A percentile compares a stretch with the other conserved stretches of the same genome.
Conservation (phyloP, 768 basidiomycete genomes). For the Tremella mesenterica region DNA sequence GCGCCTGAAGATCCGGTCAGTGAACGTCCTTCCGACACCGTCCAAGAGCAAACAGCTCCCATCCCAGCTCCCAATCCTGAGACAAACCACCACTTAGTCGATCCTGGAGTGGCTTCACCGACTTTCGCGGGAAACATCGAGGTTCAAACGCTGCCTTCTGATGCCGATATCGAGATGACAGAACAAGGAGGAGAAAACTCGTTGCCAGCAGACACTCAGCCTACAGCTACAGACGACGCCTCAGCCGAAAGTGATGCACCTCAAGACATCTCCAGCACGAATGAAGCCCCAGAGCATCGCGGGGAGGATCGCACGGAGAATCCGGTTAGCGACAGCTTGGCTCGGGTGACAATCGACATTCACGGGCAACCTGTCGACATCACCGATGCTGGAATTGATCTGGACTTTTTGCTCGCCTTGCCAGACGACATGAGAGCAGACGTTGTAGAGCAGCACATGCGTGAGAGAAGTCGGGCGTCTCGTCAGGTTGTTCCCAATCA, state of each 20-base stretch:
- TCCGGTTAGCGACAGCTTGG: conserved; percentile 4
- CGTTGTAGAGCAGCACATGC: conserved; percentile 91
- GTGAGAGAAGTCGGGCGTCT: conserved; percentile 59
- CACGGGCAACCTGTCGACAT: conserved; percentile 92
- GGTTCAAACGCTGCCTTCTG: not conserved
- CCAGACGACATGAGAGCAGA: conserved; percentile 99
- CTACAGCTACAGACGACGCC: not conserved
- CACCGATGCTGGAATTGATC: conserved; percentile 96
- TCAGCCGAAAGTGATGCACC: conserved; percentile 12
- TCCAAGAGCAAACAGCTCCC: conserved; percentile 16
- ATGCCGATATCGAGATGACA: conserved; percentile 7
- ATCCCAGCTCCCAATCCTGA: not conserved
- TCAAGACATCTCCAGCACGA: too few relatives aligned
- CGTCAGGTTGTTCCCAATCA: conserved; percentile 51
- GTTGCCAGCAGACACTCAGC: not conserved
- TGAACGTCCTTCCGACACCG: conserved; percentile 8
- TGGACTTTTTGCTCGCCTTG: conserved; percentile 91
- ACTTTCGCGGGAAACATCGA: conserved; percentile 9
- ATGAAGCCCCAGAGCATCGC: conserved; percentile 45
- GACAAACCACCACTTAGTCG: too few relatives aligned
- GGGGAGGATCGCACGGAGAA: conserved; percentile 26
- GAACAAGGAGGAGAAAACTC: too few relatives aligned
- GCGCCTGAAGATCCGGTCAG: not conserved
- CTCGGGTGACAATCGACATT: conserved; percentile 75
- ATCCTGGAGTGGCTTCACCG: too few relatives aligned